Evolutionary conservation across 2,329 filamentous ascomycete species (phyloP).

Genomic region (Aspergillus caelatus): DNA sequence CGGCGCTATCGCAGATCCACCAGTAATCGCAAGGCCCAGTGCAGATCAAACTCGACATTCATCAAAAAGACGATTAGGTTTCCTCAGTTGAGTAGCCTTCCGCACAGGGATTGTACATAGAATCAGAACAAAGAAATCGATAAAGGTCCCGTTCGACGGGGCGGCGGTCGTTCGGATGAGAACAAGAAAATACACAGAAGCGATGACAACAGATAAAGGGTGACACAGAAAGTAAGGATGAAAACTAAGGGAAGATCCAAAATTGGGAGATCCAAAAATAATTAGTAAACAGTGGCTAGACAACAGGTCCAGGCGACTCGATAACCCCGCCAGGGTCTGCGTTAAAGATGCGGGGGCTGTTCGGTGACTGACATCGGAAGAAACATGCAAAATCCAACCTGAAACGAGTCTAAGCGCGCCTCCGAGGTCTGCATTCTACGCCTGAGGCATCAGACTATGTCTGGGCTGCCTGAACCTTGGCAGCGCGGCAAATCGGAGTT

Average conservation of each 20-base stretch:
- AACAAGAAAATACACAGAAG: not conserved
- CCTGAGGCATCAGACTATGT: not conserved
- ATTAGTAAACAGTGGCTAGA: conserved; percentile 4
- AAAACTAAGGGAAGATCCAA: not conserved
- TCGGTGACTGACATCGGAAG: conserved; percentile 1
- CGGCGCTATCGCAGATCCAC: not conserved
- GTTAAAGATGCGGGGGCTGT: conserved; percentile 1
- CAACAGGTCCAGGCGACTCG: not conserved
- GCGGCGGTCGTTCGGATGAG: not conserved
- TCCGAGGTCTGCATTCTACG: not conserved
- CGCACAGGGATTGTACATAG: not conserved
- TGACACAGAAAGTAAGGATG: not conserved
- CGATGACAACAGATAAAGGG: not conserved
- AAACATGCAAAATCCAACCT: not conserved
- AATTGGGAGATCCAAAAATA: not conserved
- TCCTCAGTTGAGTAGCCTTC: not conserved
- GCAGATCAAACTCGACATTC: not conserved
- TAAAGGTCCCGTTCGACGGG: not conserved
- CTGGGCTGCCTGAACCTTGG: conserved; percentile 14
- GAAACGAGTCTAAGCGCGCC: not conserved
- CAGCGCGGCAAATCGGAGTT: conserved; percentile 9
- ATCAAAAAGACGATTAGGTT: not conserved
- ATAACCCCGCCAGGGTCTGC: conserved; percentile 1
- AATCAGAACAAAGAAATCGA: not conserved
- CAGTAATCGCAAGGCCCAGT: not conserved